phyloP scores from a whole-genome alignment of 2,329 filamentous ascomycete species.

The Fusarium pseudoanthophilum region DNA sequence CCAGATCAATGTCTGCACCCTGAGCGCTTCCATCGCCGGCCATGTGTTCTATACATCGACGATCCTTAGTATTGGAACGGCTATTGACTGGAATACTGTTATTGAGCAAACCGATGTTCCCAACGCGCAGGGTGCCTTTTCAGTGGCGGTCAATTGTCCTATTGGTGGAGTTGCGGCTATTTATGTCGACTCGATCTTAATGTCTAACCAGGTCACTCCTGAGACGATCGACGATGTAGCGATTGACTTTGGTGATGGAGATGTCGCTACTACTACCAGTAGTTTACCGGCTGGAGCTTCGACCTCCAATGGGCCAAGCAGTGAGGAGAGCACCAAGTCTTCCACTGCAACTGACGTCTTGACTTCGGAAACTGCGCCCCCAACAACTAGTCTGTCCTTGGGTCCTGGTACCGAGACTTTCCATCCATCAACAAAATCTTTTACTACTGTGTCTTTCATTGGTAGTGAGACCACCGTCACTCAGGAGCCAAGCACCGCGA shows the following conservation, averaged over 20 bases:
- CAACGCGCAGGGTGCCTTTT: not conserved
- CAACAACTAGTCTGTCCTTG: not conserved
- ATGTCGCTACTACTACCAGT: not conserved
- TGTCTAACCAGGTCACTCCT: conserved; percentile 36
- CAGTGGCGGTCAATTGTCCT: conserved; percentile 1
- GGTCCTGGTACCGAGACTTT: not conserved
- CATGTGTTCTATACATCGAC: not conserved
- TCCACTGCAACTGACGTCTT: not conserved
- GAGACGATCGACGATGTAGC: conserved; percentile 15
- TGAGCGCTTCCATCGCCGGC: conserved; percentile 19
- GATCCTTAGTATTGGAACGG: not conserved
- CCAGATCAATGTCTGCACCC: conserved; percentile 5
- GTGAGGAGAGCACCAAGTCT: not conserved
- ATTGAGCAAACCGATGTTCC: not conserved
- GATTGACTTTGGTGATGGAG: conserved; percentile 14
- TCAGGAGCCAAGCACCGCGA: not conserved
- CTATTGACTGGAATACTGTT: conserved; percentile 14
- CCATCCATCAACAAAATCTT: not conserved
- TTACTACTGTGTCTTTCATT: not conserved
- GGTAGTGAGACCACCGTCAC: not conserved
- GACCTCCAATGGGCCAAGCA: rapidly evolving
- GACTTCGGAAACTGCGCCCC: not conserved
- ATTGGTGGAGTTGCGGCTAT: conserved; percentile 6
- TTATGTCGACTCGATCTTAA: conserved; percentile 35
- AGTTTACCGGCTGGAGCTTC: rapidly evolving